Evolutionary conservation across 306 rosid genomes (phyloP).

Genomic region (Sphenostylis stenocarpa): DNA sequence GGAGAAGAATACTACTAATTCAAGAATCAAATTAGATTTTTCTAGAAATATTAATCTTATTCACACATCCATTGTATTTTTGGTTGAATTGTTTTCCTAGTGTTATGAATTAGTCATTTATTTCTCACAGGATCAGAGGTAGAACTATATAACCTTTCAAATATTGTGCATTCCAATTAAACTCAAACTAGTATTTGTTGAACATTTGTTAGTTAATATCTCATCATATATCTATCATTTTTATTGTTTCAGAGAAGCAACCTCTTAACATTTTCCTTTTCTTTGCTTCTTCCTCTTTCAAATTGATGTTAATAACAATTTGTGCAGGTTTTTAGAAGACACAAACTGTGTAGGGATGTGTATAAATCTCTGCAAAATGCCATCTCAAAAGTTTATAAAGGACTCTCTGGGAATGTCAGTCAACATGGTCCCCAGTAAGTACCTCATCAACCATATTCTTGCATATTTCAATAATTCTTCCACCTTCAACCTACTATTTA

Average conservation of each 20-base stretch:
- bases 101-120: too few relatives aligned
- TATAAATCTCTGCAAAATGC: conserved; percentile 80
- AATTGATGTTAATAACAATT: conserved; percentile 1
- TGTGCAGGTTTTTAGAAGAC: conserved; percentile 81
- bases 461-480: not conserved
- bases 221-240: conserved; percentile 2
- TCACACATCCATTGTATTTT: not conserved
- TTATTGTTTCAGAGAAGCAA: conserved; percentile 6
- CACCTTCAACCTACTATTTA: not conserved
- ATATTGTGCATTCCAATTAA: too few relatives aligned
- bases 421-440: conserved; percentile 93
- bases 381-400: conserved; percentile 77
- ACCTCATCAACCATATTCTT: conserved; percentile 9
- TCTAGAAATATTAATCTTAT: not conserved
- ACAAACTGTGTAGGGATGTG: conserved; percentile 89
- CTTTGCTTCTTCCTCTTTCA: not conserved
- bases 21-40: not conserved
- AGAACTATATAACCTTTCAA: too few relatives aligned
- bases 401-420: conserved; percentile 74
- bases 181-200: too few relatives aligned
- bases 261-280: not conserved
- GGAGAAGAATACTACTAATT: not conserved
- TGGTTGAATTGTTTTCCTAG: not conserved
- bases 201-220: not conserved
- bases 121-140: too few relatives aligned